Percentiles rank a stretch among this genome's conserved stretches.
phyloP scores from a whole-genome alignment of 345 rosid genomes.

The Xanthoceras sorbifolium region DNA sequence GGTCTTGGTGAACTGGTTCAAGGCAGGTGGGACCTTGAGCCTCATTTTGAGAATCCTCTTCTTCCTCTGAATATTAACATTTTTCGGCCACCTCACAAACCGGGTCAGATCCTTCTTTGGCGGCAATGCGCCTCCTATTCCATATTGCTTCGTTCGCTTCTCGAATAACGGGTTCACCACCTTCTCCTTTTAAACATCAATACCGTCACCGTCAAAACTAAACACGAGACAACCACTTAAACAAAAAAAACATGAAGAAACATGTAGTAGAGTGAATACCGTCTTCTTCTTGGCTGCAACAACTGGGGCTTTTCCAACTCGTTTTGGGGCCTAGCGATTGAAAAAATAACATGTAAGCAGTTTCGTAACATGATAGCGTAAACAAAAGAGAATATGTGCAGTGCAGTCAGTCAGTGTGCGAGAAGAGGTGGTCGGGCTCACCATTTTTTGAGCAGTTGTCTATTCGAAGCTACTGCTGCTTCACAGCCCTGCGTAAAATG shows the following conservation, averaged over 20 bases:
- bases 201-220: neutral
- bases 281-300: slow-evolving; percentile 55
- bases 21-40: slow-evolving; percentile 86
- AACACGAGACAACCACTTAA: neutral
- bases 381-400: neutral
- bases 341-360: neutral
- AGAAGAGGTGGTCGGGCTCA: too few relatives aligned
- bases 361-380: neutral
- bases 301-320: slow-evolving; percentile 41
- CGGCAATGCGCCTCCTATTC: slow-evolving; percentile 86
- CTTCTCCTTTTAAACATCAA: slow-evolving; percentile 49
- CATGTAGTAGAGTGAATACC: slow-evolving; percentile 21
- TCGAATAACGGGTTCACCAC: slow-evolving; percentile 71
- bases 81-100: slow-evolving; percentile 74
- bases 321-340: slow-evolving; percentile 48
- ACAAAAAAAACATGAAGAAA: neutral
- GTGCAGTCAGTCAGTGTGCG: too few relatives aligned
- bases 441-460: neutral
- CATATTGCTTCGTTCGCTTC: slow-evolving; percentile 83
- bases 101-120: slow-evolving; percentile 81
- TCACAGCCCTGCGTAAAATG: neutral
- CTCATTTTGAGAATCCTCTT: slow-evolving; percentile 79
- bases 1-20: slow-evolving; percentile 89
- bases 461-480: neutral
- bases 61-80: slow-evolving; percentile 75